Percentiles rank a stretch among this genome's conserved stretches.
These are phyloP conservation scores for Castanospermum australe DNA, from an alignment of 306 rosid genomes.

Conservation along the genomic window DNA sequence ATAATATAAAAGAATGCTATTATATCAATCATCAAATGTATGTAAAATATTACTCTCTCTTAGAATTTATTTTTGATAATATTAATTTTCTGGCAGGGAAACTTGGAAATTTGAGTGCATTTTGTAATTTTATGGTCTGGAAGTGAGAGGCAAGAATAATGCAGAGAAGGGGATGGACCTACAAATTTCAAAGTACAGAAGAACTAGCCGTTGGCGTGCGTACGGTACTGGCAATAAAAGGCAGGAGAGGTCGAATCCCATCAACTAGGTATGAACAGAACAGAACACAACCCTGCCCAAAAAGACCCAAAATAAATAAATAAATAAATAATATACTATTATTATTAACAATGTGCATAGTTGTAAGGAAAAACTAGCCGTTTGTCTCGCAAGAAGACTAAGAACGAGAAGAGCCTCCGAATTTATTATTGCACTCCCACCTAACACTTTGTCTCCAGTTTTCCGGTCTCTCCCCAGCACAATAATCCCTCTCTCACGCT, in stretches of 20 bases:
- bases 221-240: slow-evolving; percentile 41
- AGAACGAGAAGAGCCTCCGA: slow-evolving; percentile 24
- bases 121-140: slow-evolving; percentile 19
- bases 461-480: slow-evolving; percentile 47
- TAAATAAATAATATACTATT: too few species aligned
- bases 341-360: slow-evolving; percentile 7
- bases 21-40: too few species aligned
- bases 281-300: background rate
- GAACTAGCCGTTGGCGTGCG: slow-evolving; percentile 68
- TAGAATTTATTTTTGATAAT: too few species aligned
- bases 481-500: slow-evolving; percentile 41
- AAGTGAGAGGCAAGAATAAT: background rate
- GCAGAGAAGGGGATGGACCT: slow-evolving; percentile 31
- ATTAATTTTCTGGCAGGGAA: too few species aligned
- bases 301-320: background rate
- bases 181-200: background rate
- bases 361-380: slow-evolving; percentile 66
- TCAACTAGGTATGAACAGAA: too few species aligned
- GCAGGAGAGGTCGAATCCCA: slow-evolving; percentile 24
- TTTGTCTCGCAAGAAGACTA: slow-evolving; percentile 42
- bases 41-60: too few species aligned
- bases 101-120: background rate
- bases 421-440: slow-evolving; percentile 33
- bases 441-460: slow-evolving; percentile 45
- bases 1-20: too few species aligned